Percentiles rank a stretch among this genome's conserved stretches.
phyloP scores from a whole-genome alignment of 2,329 filamentous ascomycete species.

The Aspergillus amoenus region DNA sequence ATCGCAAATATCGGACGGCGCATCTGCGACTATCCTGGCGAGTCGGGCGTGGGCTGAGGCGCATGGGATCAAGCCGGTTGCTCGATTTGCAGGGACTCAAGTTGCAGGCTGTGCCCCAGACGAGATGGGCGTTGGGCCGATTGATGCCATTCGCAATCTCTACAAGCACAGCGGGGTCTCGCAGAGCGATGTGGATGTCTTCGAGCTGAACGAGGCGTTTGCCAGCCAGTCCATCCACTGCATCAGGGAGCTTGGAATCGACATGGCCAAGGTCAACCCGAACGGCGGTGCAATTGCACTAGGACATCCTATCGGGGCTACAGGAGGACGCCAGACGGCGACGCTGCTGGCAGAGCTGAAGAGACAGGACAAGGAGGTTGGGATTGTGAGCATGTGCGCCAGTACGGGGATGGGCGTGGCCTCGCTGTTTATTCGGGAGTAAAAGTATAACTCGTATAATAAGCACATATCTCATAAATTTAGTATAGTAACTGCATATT shows the following conservation, averaged over 20 bases:
- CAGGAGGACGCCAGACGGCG: constrained; percentile 80
- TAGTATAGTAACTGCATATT: too few species aligned
- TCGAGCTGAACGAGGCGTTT: constrained; percentile 95
- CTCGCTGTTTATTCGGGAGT: constrained; percentile 25
- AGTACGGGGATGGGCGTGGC: constrained; percentile 30
- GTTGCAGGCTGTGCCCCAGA: constrained; percentile 82
- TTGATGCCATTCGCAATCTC: constrained; percentile 69
- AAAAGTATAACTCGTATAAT: not conserved
- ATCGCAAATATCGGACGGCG: constrained; percentile 42
- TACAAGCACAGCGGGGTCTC: constrained; percentile 71
- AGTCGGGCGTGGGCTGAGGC: constrained; percentile 81
- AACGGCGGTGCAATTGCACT: constrained; percentile 89
- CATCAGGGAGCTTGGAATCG: constrained; percentile 61
- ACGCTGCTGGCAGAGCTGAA: constrained; percentile 83
- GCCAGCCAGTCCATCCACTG: constrained; percentile 95
- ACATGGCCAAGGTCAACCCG: constrained; percentile 72
- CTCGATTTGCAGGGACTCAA: constrained; percentile 86
- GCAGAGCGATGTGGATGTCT: constrained; percentile 76
- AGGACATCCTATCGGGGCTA: constrained; percentile 84
- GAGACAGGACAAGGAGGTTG: constrained; percentile 78
- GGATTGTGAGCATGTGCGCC: constrained; percentile 84
- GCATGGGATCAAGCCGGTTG: constrained; percentile 81
- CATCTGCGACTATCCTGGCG: constrained; percentile 84
- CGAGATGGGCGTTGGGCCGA: constrained; percentile 79
- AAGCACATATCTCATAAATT: too few species aligned